Percentiles rank a stretch among this genome's conserved stretches.
Conservation (phyloP, 2,329 filamentous ascomycete species). For the Aspergillus neoniger region DNA sequence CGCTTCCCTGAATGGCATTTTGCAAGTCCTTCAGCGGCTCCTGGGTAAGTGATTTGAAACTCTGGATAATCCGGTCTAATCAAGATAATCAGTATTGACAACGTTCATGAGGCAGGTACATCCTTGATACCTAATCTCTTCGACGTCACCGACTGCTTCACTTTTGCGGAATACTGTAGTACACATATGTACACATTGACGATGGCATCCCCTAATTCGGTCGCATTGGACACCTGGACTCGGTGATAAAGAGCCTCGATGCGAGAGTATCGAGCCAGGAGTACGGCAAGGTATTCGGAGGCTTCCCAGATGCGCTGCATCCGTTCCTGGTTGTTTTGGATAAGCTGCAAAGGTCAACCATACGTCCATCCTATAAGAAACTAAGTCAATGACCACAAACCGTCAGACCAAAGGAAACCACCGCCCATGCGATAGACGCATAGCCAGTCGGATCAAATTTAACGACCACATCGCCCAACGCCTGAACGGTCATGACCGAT, state of each 20-base stretch:
- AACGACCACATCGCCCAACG: neutral
- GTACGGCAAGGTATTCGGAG: neutral
- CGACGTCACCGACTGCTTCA: neutral
- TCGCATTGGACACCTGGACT: neutral
- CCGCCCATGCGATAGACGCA: neutral
- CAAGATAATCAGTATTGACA: neutral
- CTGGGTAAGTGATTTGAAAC: neutral
- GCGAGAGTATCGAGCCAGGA: neutral
- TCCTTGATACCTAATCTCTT: neutral
- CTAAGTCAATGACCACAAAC: neutral
- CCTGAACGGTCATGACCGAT: neutral
- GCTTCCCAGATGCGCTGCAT: neutral
- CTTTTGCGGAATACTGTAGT: neutral
- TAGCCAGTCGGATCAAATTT: neutral
- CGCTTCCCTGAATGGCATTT: neutral
- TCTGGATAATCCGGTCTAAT: neutral
- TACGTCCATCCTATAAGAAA: neutral
- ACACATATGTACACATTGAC: neutral
- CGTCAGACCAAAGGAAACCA: neutral
- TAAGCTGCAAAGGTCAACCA: neutral
- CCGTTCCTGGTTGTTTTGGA: neutral
- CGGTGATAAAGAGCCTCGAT: neutral
- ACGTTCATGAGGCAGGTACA: too few relatives aligned
- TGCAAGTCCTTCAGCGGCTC: neutral
- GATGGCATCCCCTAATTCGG: neutral